phyloP scores from a whole-genome alignment of 1,139 yeast genomes.

The Taphrina betulina region DNA sequence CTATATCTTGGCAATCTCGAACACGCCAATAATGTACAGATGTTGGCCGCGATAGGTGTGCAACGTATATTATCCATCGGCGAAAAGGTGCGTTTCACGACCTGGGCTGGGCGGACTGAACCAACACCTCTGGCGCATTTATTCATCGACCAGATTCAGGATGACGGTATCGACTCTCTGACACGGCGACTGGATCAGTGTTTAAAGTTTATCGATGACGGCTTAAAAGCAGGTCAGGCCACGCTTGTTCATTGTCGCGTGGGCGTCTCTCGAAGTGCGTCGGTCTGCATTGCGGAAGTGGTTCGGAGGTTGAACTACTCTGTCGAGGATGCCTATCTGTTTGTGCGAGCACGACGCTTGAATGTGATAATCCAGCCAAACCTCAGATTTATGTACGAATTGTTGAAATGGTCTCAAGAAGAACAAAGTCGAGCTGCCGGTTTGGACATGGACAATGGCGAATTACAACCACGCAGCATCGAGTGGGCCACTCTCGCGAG shows the following conservation, averaged over 20 bases:
- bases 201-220: slow-evolving; percentile 44
- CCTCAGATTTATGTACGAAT: slow-evolving; percentile 77
- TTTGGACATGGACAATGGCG: neutral
- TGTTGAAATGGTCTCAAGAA: slow-evolving; percentile 72
- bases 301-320: slow-evolving; percentile 70
- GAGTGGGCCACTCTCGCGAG: slow-evolving; percentile 19
- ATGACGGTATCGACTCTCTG: slow-evolving; percentile 55
- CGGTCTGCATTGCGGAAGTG: slow-evolving; percentile 85
- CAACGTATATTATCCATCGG: slow-evolving; percentile 82
- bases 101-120: slow-evolving; percentile 5
- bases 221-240: slow-evolving; percentile 47
- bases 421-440: slow-evolving; percentile 29
- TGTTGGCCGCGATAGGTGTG: slow-evolving; percentile 67
- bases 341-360: slow-evolving; percentile 76
- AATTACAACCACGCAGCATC: slow-evolving; percentile 18
- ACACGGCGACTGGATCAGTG: slow-evolving; percentile 45
- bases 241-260: slow-evolving; percentile 85
- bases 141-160: slow-evolving; percentile 50
- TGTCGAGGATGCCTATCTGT: slow-evolving; percentile 71
- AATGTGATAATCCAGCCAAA: slow-evolving; percentile 92
- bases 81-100: slow-evolving; percentile 47
- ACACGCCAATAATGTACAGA: slow-evolving; percentile 73
- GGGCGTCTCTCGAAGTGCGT: slow-evolving; percentile 88
- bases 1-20: slow-evolving; percentile 78
- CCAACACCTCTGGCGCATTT: slow-evolving; percentile 36